phyloP scores from a whole-genome alignment of 106 monocot species.

The Hemerocallis citrina region DNA sequence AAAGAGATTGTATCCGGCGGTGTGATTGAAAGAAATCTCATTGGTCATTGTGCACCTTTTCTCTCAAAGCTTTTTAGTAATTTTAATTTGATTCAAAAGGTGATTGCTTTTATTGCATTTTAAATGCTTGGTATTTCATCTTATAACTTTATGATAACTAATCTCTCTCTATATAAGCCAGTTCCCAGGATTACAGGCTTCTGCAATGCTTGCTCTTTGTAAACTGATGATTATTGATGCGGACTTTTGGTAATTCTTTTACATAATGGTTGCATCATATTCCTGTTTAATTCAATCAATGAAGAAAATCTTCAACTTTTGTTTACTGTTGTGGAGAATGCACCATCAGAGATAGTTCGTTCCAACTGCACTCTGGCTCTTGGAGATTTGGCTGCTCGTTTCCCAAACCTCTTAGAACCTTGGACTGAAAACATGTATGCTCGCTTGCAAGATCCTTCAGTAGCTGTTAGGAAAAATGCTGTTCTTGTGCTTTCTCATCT shows the following conservation, averaged over 20 bases:
- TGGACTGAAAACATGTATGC: conserved; percentile 99
- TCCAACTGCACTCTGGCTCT: conserved; percentile 95
- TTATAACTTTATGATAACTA: neutral
- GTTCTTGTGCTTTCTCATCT: conserved; percentile 99
- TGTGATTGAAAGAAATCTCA: conserved; percentile 47
- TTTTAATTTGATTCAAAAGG: conserved; percentile 83
- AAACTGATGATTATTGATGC: conserved; percentile 94
- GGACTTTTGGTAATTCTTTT: conserved; percentile 68
- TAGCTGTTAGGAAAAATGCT: conserved; percentile 94
- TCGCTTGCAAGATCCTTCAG: conserved; percentile 68
- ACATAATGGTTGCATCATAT: neutral
- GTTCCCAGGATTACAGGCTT: conserved; percentile 85
- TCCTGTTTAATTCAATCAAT: too few relatives aligned
- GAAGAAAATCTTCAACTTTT: conserved; percentile 89
- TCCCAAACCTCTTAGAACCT: conserved; percentile 91
- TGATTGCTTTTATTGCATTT: conserved; percentile 3
- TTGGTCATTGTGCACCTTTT: conserved; percentile 79
- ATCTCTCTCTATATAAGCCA: conserved; percentile 25
- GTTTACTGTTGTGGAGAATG: conserved; percentile 84
- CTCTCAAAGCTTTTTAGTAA: conserved; percentile 91
- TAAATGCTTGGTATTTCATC: neutral
- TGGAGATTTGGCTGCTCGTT: conserved; percentile 89
- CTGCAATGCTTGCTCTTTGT: conserved; percentile 96
- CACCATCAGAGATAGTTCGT: conserved; percentile 83
- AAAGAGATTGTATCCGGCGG: conserved; percentile 78